Percentiles rank a stretch among this genome's conserved stretches.
Conservation (phyloP, 352 stramenopile genomes). For the Globisporangium nagaii region DNA sequence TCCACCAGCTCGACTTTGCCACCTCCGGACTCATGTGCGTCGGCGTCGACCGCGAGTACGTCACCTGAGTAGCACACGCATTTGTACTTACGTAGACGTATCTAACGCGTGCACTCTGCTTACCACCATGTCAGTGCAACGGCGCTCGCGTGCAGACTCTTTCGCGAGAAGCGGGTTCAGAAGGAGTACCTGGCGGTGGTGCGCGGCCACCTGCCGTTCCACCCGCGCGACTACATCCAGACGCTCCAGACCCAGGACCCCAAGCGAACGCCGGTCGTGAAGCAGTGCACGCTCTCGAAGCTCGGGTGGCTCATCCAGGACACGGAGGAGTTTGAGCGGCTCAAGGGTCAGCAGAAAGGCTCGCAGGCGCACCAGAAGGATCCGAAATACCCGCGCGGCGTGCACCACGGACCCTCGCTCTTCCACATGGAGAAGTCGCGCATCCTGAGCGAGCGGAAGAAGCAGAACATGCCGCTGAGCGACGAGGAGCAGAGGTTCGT, state of each 20-base stretch:
- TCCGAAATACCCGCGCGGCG: conserved; percentile 44
- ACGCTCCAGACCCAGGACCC: conserved; percentile 3
- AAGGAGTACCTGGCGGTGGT: conserved; percentile 87
- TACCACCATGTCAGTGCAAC: too few relatives aligned
- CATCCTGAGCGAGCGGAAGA: conserved; percentile 16
- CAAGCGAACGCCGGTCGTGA: too few relatives aligned
- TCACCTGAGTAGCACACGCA: not conserved
- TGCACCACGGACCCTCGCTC: conserved; percentile 51
- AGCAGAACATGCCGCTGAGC: conserved; percentile 6
- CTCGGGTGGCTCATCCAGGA: conserved; percentile 61
- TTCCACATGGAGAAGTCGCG: conserved; percentile 66
- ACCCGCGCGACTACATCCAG: conserved; percentile 25
- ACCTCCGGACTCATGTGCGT: conserved; percentile 85
- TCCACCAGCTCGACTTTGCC: conserved; percentile 89
- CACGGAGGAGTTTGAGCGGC: conserved; percentile 56
- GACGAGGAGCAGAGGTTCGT: conserved; percentile 12
- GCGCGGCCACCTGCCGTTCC: conserved; percentile 56
- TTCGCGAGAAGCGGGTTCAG: conserved; percentile 71
- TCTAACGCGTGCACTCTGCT: too few relatives aligned
- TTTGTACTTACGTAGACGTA: too few relatives aligned
- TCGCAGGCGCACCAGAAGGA: conserved; percentile 42
- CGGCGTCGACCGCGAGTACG: conserved; percentile 63
- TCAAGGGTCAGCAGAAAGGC: conserved; percentile 48
- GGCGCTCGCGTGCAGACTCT: conserved; percentile 56
- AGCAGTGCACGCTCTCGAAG: conserved; percentile 60